Percentiles rank a stretch among this genome's conserved stretches.
Conservation (phyloP, 139 green algal species). For the Coelastrella sp. region DNA sequence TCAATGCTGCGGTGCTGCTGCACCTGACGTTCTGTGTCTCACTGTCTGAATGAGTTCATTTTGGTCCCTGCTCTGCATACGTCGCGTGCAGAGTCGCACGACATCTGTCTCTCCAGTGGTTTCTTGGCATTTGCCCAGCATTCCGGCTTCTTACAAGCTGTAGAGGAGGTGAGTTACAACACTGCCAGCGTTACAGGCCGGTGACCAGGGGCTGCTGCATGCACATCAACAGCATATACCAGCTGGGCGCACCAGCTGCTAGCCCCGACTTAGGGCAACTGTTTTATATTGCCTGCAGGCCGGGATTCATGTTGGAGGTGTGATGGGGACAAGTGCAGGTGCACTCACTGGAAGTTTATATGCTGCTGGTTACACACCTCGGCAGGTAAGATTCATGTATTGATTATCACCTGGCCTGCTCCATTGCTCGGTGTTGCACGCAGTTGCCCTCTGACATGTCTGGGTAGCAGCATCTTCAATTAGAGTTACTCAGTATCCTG, state of each 20-base stretch:
- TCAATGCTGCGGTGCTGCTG: neutral
- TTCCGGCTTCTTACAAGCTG: conserved; percentile 80
- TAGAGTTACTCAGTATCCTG: no score
- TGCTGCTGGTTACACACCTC: conserved; percentile 76
- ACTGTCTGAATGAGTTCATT: no score
- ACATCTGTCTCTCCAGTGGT: conserved; percentile 86
- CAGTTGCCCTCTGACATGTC: no score
- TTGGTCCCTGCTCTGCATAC: no score
- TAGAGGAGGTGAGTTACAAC: conserved; percentile 72
- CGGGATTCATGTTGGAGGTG: conserved; percentile 71
- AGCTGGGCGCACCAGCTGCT: no score
- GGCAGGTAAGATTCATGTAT: conserved; percentile 56
- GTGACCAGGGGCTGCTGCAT: neutral
- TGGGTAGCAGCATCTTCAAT: no score
- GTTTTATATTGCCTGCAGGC: conserved; percentile 44
- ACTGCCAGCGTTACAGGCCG: neutral
- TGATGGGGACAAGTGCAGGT: conserved; percentile 90
- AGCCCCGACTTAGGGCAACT: no score
- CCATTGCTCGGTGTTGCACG: no score
- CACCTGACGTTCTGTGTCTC: no score
- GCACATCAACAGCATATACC: neutral
- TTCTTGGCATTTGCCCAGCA: conserved; percentile 93
- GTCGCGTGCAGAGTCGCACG: conserved; percentile 46
- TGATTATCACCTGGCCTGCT: no score
- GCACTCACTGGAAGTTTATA: conserved; percentile 85